Percentiles rank a stretch among this genome's conserved stretches.
Evolutionary conservation across 225 moss, liverwort and hornwort species (phyloP).

Genomic region (Asterella californica): DNA sequence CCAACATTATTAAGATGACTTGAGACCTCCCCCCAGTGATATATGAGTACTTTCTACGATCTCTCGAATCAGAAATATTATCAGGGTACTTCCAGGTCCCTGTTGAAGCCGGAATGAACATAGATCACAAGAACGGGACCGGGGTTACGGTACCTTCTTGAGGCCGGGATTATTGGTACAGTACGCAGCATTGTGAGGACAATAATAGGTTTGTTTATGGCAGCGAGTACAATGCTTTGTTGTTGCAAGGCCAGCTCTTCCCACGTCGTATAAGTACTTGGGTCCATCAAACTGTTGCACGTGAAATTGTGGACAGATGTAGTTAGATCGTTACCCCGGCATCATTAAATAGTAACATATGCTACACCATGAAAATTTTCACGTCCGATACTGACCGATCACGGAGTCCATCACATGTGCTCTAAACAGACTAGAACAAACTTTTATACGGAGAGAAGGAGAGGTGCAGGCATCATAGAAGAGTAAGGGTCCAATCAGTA

Average conservation of each 20-base stretch:
- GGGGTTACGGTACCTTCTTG: conserved; percentile 43
- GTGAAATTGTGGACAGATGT: background rate
- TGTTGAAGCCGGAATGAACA: background rate
- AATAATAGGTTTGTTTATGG: conserved; percentile 75
- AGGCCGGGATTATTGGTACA: conserved; percentile 74
- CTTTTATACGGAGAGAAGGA: too few species aligned
- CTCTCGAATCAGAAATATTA: background rate
- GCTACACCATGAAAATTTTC: background rate
- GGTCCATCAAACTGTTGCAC: conserved; percentile 64
- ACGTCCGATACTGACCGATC: too few species aligned
- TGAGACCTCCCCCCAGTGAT: too few species aligned
- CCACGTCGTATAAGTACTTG: conserved; percentile 63
- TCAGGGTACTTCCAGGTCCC: background rate
- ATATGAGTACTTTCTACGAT: background rate
- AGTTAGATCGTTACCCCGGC: too few species aligned
- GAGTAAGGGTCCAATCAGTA: background rate
- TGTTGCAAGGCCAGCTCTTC: conserved; percentile 70
- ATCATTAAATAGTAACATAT: too few species aligned
- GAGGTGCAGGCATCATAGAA: background rate
- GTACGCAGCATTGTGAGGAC: conserved; percentile 69
- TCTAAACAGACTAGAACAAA: too few species aligned
- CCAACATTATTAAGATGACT: too few species aligned
- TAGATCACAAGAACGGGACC: background rate
- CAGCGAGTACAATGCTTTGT: conserved; percentile 69
- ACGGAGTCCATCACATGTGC: too few species aligned